Base-by-base conservation (phyloP, 176 grass and related monocot genomes). In the Ensete glaucum region DNA sequence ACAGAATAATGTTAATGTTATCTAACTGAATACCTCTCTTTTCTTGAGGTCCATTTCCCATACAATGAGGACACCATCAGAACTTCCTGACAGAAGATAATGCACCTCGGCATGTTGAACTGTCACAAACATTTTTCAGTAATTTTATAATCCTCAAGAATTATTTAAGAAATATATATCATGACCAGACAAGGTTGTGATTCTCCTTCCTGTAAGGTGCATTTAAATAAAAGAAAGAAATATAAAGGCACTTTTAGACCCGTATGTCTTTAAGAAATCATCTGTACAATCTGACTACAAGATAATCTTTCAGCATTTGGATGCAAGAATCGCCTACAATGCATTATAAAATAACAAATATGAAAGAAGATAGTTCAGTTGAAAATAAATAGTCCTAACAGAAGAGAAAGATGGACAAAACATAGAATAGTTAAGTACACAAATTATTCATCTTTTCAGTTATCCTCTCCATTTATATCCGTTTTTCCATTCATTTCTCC, bases 61-160 rank as follows among this genome's bases (percentile, higher is more conserved):
- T 62, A 82, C 82, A 64, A 94, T 87, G 77, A 99, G 89, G 54
- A 68, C 74, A 58, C 90, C 95, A 81, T 99, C 95, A 81, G 86
- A 83, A 89, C 95, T 89, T 53, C 90, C 88, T 1, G 90, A 99
- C 14, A 99, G 74, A n/a, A 99, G 78, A 81, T 88, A 89, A 74
- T 94, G 82, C 26, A 73, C 54, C 55, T 89, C 81, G 72, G 27
- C 81, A 27, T 60, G 20, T 43, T 22, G 69, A 84, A 85, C 90
- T 94, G 86, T 50, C 54, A 15, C 23, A 75, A 52, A 23, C 59
- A 84, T 74, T 69, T 43, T 64, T n/a, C 69, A 15, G 10, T 14
- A 69, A 49, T 58, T 74, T 59, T 67, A 66, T 29, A 11, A 15
- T 25, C n/a, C 51, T 9, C 8, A 53, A 48, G 19, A 54, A 79